Evolutionary conservation across 805 yeast genomes (phyloP).

Genomic region (Cyberlindnera nakhonratchasimensis): DNA sequence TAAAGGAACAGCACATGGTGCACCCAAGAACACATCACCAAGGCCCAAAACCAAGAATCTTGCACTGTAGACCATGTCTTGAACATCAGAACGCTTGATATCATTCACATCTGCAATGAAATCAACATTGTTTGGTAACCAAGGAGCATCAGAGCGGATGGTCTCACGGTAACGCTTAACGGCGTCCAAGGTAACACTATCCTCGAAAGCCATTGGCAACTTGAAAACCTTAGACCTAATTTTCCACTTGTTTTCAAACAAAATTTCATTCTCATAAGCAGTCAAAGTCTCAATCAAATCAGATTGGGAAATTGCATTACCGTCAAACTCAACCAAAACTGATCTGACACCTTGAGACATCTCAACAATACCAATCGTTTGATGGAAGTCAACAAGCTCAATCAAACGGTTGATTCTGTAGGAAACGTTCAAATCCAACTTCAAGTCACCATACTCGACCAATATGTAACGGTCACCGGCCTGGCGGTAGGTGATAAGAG

Average conservation of each 20-base stretch:
- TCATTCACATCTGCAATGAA: slow-evolving; percentile 89
- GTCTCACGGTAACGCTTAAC: slow-evolving; percentile 92
- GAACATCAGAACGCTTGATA: slow-evolving; percentile 68
- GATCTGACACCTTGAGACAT: slow-evolving; percentile 98
- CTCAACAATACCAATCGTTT: slow-evolving; percentile 80
- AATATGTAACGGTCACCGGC: slow-evolving; percentile 95
- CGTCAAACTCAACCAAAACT: slow-evolving; percentile 82
- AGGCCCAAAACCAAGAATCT: slow-evolving; percentile 89
- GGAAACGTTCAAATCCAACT: slow-evolving; percentile 77
- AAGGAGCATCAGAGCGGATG: slow-evolving; percentile 88
- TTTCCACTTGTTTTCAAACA: slow-evolving; percentile 76
- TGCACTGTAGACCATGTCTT: slow-evolving; percentile 84
- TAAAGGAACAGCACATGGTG: slow-evolving; percentile 97
- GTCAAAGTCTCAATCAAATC: slow-evolving; percentile 59
- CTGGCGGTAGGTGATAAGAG: slow-evolving; percentile 82
- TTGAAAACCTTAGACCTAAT: slow-evolving; percentile 79
- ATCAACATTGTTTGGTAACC: slow-evolving; percentile 97
- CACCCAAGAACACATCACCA: slow-evolving; percentile 96
- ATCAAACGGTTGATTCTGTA: slow-evolving; percentile 84
- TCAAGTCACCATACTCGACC: slow-evolving; percentile 89
- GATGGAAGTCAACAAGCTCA: slow-evolving; percentile 59
- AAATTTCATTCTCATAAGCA: slow-evolving; percentile 72
- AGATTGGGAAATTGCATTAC: slow-evolving; percentile 55
- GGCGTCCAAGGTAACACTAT: slow-evolving; percentile 80
- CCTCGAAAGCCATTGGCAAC: slow-evolving; percentile 97